Evolutionary conservation across 176 grass and related monocot genomes (phyloP).

Genomic region (Oryza nivara): DNA sequence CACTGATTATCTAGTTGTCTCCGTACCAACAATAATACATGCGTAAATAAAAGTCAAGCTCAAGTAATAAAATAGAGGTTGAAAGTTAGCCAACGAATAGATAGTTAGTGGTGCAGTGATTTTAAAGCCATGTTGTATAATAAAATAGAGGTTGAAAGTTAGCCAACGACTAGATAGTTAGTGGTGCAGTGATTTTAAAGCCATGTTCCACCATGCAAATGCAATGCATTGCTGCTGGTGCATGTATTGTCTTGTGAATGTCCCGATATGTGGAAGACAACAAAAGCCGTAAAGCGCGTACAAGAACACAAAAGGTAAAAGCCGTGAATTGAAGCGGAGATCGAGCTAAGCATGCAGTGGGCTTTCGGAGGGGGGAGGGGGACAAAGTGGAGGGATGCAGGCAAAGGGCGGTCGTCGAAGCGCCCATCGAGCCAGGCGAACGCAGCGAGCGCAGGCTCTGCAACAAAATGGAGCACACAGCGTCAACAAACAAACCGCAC

Average conservation of each 20-base stretch:
- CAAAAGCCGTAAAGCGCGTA: not conserved
- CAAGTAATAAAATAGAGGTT: too few species aligned
- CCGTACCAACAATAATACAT: too few species aligned
- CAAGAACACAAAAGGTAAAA: slow-evolving; percentile 6
- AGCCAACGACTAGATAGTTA: not conserved
- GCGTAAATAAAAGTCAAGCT: too few species aligned
- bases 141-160: too few species aligned
- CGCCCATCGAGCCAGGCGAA: not conserved
- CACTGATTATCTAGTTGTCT: too few species aligned
- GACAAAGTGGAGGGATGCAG: slow-evolving; percentile 20
- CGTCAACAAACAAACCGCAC: not conserved
- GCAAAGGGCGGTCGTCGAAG: not conserved
- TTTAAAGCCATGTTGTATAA: too few species aligned
- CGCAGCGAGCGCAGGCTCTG: not conserved
- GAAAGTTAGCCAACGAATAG: not conserved
- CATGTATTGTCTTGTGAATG: not conserved
- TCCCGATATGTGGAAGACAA: not conserved
- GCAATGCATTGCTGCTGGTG: too few species aligned
- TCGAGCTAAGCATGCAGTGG: not conserved
- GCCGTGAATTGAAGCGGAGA: not conserved
- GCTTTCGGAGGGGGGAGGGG: not conserved
- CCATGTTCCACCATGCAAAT: too few species aligned
- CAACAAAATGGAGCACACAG: too few species aligned
- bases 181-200: not conserved
- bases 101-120: not conserved